Evolutionary conservation across 164 flowering plant species (phyloP).

Genomic region (Akebia trifoliata): DNA sequence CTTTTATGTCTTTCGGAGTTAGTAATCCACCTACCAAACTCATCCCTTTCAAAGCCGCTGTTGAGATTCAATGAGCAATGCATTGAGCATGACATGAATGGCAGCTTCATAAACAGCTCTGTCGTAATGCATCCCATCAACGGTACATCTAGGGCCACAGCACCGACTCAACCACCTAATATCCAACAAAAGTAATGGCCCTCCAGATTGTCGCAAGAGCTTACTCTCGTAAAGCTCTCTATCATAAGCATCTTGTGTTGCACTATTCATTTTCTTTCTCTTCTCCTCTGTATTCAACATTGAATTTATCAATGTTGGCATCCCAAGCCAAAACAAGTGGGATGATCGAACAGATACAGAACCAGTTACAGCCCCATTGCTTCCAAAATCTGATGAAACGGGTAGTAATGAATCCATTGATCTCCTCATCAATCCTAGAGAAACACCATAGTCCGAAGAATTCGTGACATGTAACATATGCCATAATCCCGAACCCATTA

Average conservation of each 20-base stretch:
- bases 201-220: constrained; percentile 57
- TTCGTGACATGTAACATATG: constrained; percentile 76
- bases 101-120: constrained; percentile 73
- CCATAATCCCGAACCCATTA: constrained; percentile 91
- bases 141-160: constrained; percentile 78
- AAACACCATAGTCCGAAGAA: constrained; percentile 53
- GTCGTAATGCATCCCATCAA: constrained; percentile 92
- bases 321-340: constrained; percentile 85
- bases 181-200: constrained; percentile 69
- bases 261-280: constrained; percentile 38
- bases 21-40: constrained; percentile 5
- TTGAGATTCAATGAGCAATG: constrained; percentile 80
- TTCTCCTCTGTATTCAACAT: constrained; percentile 83
- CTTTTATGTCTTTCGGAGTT: constrained; percentile 1
- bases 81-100: constrained; percentile 75
- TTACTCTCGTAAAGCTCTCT: constrained; percentile 43
- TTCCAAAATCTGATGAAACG: constrained; percentile 29
- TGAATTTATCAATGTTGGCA: constrained; percentile 65
- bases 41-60: constrained; percentile 42
- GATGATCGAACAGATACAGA: constrained; percentile 43
- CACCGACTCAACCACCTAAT: constrained; percentile 48
- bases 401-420: constrained; percentile 40
- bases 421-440: constrained; percentile 33
- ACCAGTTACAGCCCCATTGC: constrained; percentile 35
- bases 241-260: constrained; percentile 32